Evolutionary conservation across 805 yeast species (phyloP).

Genomic region (Yarrowia sp.): DNA sequence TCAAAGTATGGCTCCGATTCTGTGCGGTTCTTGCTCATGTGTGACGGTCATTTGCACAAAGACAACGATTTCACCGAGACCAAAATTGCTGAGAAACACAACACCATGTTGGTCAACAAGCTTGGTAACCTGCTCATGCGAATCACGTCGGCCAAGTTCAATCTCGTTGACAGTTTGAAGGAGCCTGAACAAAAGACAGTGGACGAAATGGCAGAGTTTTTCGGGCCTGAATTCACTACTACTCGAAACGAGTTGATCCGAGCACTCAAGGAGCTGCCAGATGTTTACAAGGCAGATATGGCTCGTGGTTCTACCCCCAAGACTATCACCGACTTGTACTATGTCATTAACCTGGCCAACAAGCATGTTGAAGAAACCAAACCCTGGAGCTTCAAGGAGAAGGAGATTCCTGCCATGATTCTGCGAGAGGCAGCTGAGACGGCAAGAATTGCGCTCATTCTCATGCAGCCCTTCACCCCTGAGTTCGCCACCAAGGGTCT

Average conservation of each 20-base stretch:
- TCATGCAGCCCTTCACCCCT: constrained; percentile 74
- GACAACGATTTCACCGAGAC: constrained; percentile 78
- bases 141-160: constrained; percentile 67
- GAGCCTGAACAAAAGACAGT: constrained; percentile 14
- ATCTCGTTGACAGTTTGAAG: constrained; percentile 45
- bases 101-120: constrained; percentile 64
- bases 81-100: constrained; percentile 46
- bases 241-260: neutral
- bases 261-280: constrained; percentile 39
- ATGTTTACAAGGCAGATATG: constrained; percentile 46
- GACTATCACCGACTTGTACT: constrained; percentile 60
- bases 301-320: constrained; percentile 49
- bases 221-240: neutral
- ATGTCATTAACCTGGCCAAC: constrained; percentile 57
- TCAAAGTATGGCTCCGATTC: constrained; percentile 57
- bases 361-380: constrained; percentile 60
- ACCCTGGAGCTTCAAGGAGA: constrained; percentile 64
- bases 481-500: constrained; percentile 53
- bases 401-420: constrained; percentile 47
- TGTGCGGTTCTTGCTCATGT: constrained; percentile 69
- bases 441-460: constrained; percentile 60
- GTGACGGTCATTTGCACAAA: constrained; percentile 65
- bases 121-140: constrained; percentile 77
- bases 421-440: constrained; percentile 68
- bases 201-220: neutral